These are phyloP conservation scores for Fusarium sp. DNA, from an alignment of 2,329 filamentous ascomycete genomes.

Conservation along the genomic window DNA sequence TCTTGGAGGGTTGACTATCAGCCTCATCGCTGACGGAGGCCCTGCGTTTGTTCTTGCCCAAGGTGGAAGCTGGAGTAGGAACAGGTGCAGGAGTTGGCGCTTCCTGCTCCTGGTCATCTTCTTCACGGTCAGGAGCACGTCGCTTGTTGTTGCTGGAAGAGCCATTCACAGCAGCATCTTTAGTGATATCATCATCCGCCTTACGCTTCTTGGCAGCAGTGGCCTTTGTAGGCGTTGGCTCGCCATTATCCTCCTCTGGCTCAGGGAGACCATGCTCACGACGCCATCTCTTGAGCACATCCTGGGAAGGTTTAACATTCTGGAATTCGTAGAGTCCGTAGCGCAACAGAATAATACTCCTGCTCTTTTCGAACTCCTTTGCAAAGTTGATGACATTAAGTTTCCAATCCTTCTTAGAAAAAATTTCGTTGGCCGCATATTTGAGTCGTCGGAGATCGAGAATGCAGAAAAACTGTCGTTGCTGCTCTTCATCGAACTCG, in stretches of 20 bases:
- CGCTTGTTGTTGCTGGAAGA: slow-evolving; percentile 57
- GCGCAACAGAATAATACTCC: slow-evolving; percentile 67
- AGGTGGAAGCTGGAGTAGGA: slow-evolving; percentile 39
- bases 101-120: slow-evolving; percentile 50
- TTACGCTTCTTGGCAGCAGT: slow-evolving; percentile 63
- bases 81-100: slow-evolving; percentile 49
- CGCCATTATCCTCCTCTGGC: slow-evolving; percentile 54
- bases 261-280: slow-evolving; percentile 64
- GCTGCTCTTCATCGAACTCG: slow-evolving; percentile 66
- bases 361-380: slow-evolving; percentile 71
- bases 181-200: slow-evolving; percentile 60
- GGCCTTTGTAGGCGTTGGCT: slow-evolving; percentile 46
- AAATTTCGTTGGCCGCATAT: slow-evolving; percentile 69
- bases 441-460: slow-evolving; percentile 69
- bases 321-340: slow-evolving; percentile 72
- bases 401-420: slow-evolving; percentile 69
- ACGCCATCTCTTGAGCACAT: slow-evolving; percentile 67
- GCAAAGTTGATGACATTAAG: slow-evolving; percentile 70
- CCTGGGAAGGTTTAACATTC: slow-evolving; percentile 67
- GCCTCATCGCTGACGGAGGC: slow-evolving; percentile 56
- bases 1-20: slow-evolving; percentile 60
- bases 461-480: slow-evolving; percentile 70
- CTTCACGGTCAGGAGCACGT: slow-evolving; percentile 54
- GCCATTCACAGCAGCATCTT: slow-evolving; percentile 48
- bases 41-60: slow-evolving; percentile 63